Conservation (phyloP, 768 basidiomycete genomes). For the Collybiopsis confluens region DNA sequence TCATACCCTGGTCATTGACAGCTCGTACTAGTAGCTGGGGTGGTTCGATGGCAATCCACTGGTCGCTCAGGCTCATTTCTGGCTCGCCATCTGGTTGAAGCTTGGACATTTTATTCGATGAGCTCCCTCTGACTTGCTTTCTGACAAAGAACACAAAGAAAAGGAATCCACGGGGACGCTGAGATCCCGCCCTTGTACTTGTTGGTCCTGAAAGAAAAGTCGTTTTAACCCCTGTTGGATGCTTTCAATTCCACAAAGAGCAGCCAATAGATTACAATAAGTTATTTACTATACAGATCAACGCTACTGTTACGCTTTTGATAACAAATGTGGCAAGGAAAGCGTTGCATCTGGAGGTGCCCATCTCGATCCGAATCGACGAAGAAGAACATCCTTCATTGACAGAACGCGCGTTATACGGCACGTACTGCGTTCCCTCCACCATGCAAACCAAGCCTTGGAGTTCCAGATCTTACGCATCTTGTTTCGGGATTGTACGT, state of each 20-base stretch:
- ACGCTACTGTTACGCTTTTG: too few species aligned
- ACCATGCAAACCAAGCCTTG: constrained; percentile 23
- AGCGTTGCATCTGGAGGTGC: constrained; percentile 8
- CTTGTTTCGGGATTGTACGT: constrained; percentile 12
- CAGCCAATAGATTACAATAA: too few species aligned
- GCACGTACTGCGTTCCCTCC: constrained; percentile 23
- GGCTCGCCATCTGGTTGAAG: not conserved
- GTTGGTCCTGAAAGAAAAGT: too few species aligned
- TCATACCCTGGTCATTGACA: too few species aligned
- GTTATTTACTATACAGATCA: too few species aligned
- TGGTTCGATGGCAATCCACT: constrained; percentile 4
- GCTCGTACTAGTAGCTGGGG: too few species aligned
- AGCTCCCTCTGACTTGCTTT: too few species aligned
- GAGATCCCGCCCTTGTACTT: too few species aligned
- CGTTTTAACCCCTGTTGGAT: too few species aligned
- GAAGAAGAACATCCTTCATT: constrained; percentile 19
- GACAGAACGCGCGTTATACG: constrained; percentile 20
- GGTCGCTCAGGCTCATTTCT: not conserved
- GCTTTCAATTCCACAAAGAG: too few species aligned
- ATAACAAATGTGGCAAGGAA: not conserved
- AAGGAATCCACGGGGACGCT: too few species aligned
- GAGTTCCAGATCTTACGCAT: constrained; percentile 18
- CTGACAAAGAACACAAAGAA: too few species aligned
- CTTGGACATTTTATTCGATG: not conserved
- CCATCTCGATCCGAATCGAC: constrained; percentile 20